Percentiles rank a stretch among this genome's conserved stretches.
Conservation (phyloP, 2,329 filamentous ascomycete genomes). For the Aplosporella prunicola region DNA sequence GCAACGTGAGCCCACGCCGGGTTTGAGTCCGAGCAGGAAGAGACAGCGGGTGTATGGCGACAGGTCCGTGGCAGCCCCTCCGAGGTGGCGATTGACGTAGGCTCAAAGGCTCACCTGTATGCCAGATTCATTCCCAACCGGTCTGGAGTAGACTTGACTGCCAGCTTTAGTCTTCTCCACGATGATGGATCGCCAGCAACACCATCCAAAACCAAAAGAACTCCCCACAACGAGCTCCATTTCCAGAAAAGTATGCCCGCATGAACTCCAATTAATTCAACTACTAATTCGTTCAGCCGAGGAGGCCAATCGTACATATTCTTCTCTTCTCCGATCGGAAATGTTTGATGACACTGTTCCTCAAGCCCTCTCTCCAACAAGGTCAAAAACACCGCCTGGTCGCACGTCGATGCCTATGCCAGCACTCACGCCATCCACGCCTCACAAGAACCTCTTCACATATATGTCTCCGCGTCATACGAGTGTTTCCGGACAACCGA, state of each 20-base stretch:
- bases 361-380: constrained; percentile 62
- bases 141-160: constrained; percentile 84
- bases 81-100: background rate
- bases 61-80: constrained; percentile 23
- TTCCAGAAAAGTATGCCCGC: constrained; percentile 64
- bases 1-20: constrained; percentile 52
- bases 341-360: constrained; percentile 87
- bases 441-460: constrained; percentile 93
- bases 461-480: constrained; percentile 68
- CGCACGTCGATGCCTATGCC: constrained; percentile 59
- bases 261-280: background rate
- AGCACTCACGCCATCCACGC: constrained; percentile 79
- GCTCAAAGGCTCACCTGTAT: too few relatives aligned
- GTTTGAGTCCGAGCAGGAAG: constrained; percentile 58
- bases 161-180: constrained; percentile 83
- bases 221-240: constrained; percentile 80
- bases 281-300: constrained; percentile 62
- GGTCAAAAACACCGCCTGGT: constrained; percentile 73
- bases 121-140: constrained; percentile 88
- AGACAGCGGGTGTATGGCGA: constrained; percentile 56
- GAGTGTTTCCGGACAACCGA: constrained; percentile 61
- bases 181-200: constrained; percentile 91
- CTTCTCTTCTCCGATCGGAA: constrained; percentile 76
- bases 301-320: constrained; percentile 91
- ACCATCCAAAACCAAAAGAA: constrained; percentile 76